A percentile compares a stretch with the other conserved stretches of the same genome.
These are phyloP conservation scores for Camellia japonica DNA, from an alignment of 148 eudicot genomes.

Conservation along the genomic window DNA sequence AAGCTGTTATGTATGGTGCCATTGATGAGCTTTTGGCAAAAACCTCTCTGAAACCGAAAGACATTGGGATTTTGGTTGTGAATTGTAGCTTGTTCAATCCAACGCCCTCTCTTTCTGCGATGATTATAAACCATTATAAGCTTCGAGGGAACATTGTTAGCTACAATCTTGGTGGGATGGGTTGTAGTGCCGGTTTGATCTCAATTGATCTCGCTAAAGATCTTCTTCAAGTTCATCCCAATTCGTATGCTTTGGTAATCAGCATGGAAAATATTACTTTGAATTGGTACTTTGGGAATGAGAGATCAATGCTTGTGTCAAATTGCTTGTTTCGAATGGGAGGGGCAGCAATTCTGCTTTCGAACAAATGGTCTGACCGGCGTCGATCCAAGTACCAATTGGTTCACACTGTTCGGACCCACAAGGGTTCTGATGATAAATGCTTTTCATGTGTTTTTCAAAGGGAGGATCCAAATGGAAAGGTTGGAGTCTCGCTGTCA, in stretches of 20 bases:
- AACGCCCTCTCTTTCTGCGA: conserved; percentile 48
- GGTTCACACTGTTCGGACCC: conserved; percentile 42
- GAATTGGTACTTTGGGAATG: conserved; percentile 55
- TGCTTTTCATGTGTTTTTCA: conserved; percentile 47
- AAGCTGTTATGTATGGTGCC: conserved; percentile 56
- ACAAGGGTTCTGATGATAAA: conserved; percentile 49
- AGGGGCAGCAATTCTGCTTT: conserved; percentile 45
- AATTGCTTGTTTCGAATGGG: conserved; percentile 54
- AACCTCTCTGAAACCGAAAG: conserved; percentile 51
- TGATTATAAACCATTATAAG: conserved; percentile 47
- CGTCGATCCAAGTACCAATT: conserved; percentile 43
- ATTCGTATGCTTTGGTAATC: conserved; percentile 44
- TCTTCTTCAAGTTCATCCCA: conserved; percentile 49
- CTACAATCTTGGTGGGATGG: conserved; percentile 54
- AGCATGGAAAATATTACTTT: conserved; percentile 53
- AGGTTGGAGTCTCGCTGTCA: conserved; percentile 40
- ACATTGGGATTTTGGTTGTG: conserved; percentile 49
- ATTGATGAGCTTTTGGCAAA: conserved; percentile 51
- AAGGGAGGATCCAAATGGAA: conserved; percentile 39
- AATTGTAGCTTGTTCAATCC: conserved; percentile 56
- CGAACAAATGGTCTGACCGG: conserved; percentile 35
- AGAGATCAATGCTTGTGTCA: conserved; percentile 44
- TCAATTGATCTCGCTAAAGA: conserved; percentile 49
- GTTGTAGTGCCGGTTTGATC: conserved; percentile 54
- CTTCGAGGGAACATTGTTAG: conserved; percentile 46